Conservation (phyloP, 257 asterid species). For the Gentiana straminea region DNA sequence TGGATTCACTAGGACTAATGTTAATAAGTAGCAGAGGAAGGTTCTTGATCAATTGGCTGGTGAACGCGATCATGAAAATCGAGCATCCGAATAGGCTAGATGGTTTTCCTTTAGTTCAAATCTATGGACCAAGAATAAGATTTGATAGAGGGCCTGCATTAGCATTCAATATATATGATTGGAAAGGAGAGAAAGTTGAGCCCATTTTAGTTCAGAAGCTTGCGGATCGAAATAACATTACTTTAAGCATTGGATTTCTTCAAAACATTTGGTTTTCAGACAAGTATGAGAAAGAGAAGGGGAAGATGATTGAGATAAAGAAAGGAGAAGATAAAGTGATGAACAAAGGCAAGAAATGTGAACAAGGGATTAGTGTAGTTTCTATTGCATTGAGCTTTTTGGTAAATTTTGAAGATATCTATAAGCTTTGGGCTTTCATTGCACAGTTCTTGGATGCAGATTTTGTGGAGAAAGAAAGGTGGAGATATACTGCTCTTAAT, state of each 20-base stretch:
- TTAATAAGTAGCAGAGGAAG: conserved; percentile 54
- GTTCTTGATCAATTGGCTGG: conserved; percentile 79
- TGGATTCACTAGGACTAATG: conserved; percentile 64
- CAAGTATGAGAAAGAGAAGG: conserved; percentile 40
- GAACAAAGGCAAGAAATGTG: conserved; percentile 17
- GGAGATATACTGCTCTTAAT: conserved; percentile 86
- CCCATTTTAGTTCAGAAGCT: conserved; percentile 80
- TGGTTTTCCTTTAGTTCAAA: conserved; percentile 48
- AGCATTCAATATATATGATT: conserved; percentile 71
- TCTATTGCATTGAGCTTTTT: conserved; percentile 69
- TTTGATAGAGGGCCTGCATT: conserved; percentile 83
- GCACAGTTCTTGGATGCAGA: conserved; percentile 90
- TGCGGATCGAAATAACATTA: conserved; percentile 61
- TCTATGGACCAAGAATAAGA: conserved; percentile 81
- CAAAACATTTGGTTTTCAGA: conserved; percentile 51
- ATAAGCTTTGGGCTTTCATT: conserved; percentile 72
- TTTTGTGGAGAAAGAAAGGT: conserved; percentile 84
- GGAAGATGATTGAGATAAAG: conserved; percentile 21
- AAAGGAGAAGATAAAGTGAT: conserved; percentile 20
- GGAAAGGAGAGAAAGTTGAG: conserved; percentile 85
- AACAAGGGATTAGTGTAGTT: conserved; percentile 39
- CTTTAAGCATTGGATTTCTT: conserved; percentile 56
- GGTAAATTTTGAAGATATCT: conserved; percentile 70
- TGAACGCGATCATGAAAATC: conserved; percentile 59
- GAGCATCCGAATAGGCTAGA: conserved; percentile 80